Evolutionary conservation across 495 filamentous ascomycete species (phyloP), one percentile per base, ranked within the genome.

Genomic region (Paragyromitra xinjiangensis): DNA sequence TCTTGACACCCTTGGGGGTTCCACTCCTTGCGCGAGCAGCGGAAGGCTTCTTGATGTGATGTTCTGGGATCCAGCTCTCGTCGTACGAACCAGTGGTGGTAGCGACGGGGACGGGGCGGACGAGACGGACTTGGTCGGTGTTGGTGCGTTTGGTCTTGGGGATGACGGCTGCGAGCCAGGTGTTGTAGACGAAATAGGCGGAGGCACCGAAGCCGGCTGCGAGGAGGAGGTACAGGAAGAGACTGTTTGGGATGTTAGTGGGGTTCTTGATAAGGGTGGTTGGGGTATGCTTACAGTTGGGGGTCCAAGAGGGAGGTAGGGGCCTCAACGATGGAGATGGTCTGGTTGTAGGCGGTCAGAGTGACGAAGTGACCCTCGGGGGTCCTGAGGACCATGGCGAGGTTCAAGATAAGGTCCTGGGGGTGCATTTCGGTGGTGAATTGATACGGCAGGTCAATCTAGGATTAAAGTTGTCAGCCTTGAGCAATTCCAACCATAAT

Each of bases 91-190:
- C 59, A 1, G 62, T 42, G 19, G 77, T 42, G 9, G 70, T 34
- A 9, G 39, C 14, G 16, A 64, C 34, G 19, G 56, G 53, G 14
- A 45, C 63, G 16, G 80, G 69, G 11, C 75, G 71, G 5, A 69
- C 62, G 11, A 69, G 37, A 6, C 64, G 65, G 29, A 75, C 48
- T 37, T 73, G 59, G 61, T 78, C 80, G 29, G 80, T 64, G 19
- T 88, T 89, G 24, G 78, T 80, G 78, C 91, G 90, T 83, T 90
- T 90, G 84, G 94, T 90, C 87, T 97, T 93, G 37, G 95, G 95
- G 89, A 97, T 97, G 82, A 98, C 91, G n/a, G 93, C 90, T 63
- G 94, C 92, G 85, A 99, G 89, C 93, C 94, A 98, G 82, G 95
- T 97, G 84, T 90, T 95, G 88, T 99, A 99, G 85, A 97, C 94